Conservation (phyloP, 2,329 filamentous ascomycete species). For the Fusarium sp. region DNA sequence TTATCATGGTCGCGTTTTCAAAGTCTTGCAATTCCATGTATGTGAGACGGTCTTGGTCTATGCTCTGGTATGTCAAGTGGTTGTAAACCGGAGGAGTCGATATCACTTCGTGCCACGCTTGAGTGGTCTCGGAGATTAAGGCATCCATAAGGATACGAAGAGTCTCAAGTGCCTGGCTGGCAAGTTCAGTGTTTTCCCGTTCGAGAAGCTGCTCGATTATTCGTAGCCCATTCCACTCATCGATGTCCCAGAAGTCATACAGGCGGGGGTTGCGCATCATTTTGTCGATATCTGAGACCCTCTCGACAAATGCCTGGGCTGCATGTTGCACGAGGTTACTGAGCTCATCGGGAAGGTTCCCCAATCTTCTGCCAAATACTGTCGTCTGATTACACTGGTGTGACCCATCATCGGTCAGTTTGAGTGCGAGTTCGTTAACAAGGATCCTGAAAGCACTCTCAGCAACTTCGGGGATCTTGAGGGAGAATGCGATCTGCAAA, state of each 20-base stretch:
- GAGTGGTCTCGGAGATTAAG: slow-evolving; percentile 33
- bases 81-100: not conserved
- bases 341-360: slow-evolving; percentile 65
- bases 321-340: slow-evolving; percentile 70
- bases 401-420: slow-evolving; percentile 46
- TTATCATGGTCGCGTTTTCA: slow-evolving; percentile 15
- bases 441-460: slow-evolving; percentile 68
- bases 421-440: slow-evolving; percentile 71
- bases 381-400: slow-evolving; percentile 44
- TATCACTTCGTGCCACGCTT: slow-evolving; percentile 28
- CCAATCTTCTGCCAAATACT: slow-evolving; percentile 61
- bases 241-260: slow-evolving; percentile 48
- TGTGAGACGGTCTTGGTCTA: slow-evolving; percentile 54
- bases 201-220: slow-evolving; percentile 47
- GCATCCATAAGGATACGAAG: slow-evolving; percentile 43
- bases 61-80: slow-evolving; percentile 4
- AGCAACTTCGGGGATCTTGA: slow-evolving; percentile 59
- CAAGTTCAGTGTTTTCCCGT: slow-evolving; percentile 4
- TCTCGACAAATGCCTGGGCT: slow-evolving; percentile 63
- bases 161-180: slow-evolving; percentile 24
- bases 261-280: slow-evolving; percentile 52
- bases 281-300: slow-evolving; percentile 52
- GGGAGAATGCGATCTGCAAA: slow-evolving; percentile 66
- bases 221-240: slow-evolving; percentile 52
- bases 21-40: slow-evolving; percentile 53